phyloP scores from a whole-genome alignment of 257 asterid genomes.

The Anisodus tanguticus region DNA sequence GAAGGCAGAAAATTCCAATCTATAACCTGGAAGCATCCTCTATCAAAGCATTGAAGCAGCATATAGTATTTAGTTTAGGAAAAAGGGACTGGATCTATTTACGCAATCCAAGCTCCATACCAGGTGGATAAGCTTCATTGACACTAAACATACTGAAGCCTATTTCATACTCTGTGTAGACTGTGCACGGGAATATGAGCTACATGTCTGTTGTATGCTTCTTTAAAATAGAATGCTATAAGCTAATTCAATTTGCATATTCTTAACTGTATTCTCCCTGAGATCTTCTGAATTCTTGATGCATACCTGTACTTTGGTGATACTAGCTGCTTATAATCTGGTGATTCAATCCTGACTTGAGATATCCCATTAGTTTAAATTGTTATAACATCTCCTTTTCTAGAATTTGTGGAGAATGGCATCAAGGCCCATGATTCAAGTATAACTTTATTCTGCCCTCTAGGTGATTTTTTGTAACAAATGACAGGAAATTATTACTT shows the following conservation, averaged over 20 bases:
- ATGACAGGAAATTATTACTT: too few relatives aligned
- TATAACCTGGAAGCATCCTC: background rate
- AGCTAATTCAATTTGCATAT: too few relatives aligned
- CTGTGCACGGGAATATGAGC: background rate
- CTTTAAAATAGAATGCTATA: background rate
- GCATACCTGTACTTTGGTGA: too few relatives aligned
- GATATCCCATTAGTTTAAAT: background rate
- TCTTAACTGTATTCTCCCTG: too few relatives aligned
- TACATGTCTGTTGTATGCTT: too few relatives aligned
- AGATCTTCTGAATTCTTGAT: too few relatives aligned
- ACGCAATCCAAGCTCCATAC: background rate
- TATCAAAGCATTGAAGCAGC: conserved; percentile 8
- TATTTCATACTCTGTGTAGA: background rate
- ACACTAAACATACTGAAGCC: background rate
- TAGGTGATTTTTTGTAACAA: too few relatives aligned
- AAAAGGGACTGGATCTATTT: background rate
- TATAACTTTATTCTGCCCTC: background rate
- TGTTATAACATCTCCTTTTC: conserved; percentile 14
- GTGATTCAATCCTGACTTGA: background rate
- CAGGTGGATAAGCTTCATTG: background rate
- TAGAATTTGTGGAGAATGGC: background rate
- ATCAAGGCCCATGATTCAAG: background rate
- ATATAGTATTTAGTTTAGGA: background rate
- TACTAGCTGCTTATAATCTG: too few relatives aligned
- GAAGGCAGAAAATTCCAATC: background rate